phyloP scores from a whole-genome alignment of 2,329 filamentous ascomycete species.

The Pseudocercospora ulei region DNA sequence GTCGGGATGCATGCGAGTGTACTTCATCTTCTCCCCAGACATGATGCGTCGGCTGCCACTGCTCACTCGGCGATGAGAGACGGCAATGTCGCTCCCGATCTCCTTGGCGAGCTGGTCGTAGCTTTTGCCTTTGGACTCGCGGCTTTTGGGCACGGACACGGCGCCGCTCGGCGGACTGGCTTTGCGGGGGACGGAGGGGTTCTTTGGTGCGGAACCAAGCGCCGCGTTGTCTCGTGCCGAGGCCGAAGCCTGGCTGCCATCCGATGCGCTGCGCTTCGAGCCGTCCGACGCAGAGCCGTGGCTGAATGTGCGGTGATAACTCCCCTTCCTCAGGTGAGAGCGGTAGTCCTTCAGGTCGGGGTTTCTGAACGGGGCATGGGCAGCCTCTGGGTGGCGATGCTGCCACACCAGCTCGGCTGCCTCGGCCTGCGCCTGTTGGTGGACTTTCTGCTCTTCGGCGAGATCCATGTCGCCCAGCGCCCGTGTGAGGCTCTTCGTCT shows the following conservation, averaged over 20 bases:
- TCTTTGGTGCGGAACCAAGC: conserved; percentile 7
- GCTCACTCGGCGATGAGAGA: conserved; percentile 45
- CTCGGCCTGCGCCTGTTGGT: conserved; percentile 63
- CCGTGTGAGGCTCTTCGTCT: conserved; percentile 58
- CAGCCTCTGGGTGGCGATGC: conserved; percentile 59
- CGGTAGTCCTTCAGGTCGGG: conserved; percentile 46
- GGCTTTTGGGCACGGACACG: conserved; percentile 22
- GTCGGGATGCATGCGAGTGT: conserved; percentile 54
- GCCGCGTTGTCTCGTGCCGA: conserved; percentile 9
- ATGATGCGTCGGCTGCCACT: conserved; percentile 57
- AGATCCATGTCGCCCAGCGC: conserved; percentile 66
- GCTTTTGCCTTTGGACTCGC: conserved; percentile 28
- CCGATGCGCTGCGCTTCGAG: conserved; percentile 18
- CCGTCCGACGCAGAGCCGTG: conserved; percentile 19
- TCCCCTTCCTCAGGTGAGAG: conserved; percentile 59
- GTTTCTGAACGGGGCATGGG: conserved; percentile 38
- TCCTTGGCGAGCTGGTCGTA: conserved; percentile 34
- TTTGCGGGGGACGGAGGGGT: conserved; percentile 18
- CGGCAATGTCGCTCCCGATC: conserved; percentile 32
- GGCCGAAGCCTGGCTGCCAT: conserved; percentile 17
- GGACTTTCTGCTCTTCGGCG: conserved; percentile 54
- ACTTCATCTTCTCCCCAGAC: conserved; percentile 59
- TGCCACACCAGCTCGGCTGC: conserved; percentile 70
- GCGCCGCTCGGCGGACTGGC: conserved; percentile 20
- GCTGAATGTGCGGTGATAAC: conserved; percentile 52